phyloP scores from a whole-genome alignment of 495 filamentous ascomycete genomes.

The Penicillium bialowiezense region DNA sequence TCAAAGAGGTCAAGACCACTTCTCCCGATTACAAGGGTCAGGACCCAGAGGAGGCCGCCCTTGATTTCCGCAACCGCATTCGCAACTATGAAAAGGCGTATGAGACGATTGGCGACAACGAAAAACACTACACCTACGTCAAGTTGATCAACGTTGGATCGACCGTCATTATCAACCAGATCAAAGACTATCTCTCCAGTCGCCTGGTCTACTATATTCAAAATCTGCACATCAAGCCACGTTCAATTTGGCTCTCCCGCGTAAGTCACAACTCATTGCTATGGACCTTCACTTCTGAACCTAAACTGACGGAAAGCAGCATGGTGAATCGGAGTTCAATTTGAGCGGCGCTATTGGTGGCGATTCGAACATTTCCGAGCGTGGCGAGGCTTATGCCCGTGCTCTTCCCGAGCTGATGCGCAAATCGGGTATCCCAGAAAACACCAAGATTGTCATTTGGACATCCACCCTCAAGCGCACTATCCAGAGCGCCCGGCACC shows the following conservation, averaged over 20 bases:
- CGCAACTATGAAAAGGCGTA: slow-evolving; percentile 96
- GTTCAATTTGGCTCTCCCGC: slow-evolving; percentile 94
- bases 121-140: slow-evolving; percentile 83
- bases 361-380: slow-evolving; percentile 80
- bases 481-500: slow-evolving; percentile 81
- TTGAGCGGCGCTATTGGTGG: slow-evolving; percentile 85
- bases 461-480: slow-evolving; percentile 93
- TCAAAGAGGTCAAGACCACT: slow-evolving; percentile 94
- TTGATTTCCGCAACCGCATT: slow-evolving; percentile 91
- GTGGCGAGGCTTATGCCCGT: slow-evolving; percentile 81
- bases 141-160: slow-evolving; percentile 96
- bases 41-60: slow-evolving; percentile 84
- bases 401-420: slow-evolving; percentile 77
- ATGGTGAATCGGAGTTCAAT: slow-evolving; percentile 93
- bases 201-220: slow-evolving; percentile 96
- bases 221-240: slow-evolving; percentile 96
- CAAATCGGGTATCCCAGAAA: slow-evolving; percentile 70
- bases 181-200: slow-evolving; percentile 93
- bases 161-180: slow-evolving; percentile 95
- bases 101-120: slow-evolving; percentile 82
- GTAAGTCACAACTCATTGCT: slow-evolving; percentile 49
- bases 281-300: background rate
- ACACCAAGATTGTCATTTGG: slow-evolving; percentile 89
- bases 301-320: slow-evolving; percentile 44
- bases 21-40: slow-evolving; percentile 92